Base-by-base conservation (phyloP, 495 filamentous ascomycete species). In the Friedmanniomyces simplex region DNA sequence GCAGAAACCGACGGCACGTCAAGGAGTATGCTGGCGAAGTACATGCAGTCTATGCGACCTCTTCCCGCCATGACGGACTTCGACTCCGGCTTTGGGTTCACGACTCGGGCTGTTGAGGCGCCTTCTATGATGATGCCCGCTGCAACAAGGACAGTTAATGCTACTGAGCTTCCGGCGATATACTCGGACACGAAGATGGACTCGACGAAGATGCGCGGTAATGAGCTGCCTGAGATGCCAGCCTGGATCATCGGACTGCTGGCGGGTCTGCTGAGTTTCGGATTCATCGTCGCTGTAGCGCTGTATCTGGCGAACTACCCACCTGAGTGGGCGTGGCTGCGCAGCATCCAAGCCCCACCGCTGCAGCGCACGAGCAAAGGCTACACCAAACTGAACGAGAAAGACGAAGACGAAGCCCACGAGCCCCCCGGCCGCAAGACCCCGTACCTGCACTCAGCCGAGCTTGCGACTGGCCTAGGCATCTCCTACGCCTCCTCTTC, bases 271-370 rank as follows among this genome's bases (percentile, higher is more conserved):
- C 39, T 51, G 12, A 22, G 37, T 20, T 63, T 58, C 56, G 50
- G 32, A 7, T 21, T 58, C 22, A 21, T 55, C 13, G 6, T 63
- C 11, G 41, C 56, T 1, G 18, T 59, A 6, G 32, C 52, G 3
- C 47, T 63, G 12, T 26, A 26, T 20, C 45, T 63, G 1, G 52
- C 25, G 4, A 52, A 63, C 21, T 54, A 59, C 51, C 45, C 55
- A n/a, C 48, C 55, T 1, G 26, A 32, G 2, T 32, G 28, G 18
- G 16, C 1, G 14, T 37, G 46, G 45, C 5, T n/a, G n/a, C n/a
- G n/a, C n/a, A 39, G 39, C 18, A 43, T 20, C 14, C 3, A 3
- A 3, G 13, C 18, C 39, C n/a, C n/a, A 43, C 28, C n/a, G 39
- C 39, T 16, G 4, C 13, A n/a, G 14, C 39, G 39, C 39, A 43